Conservation (phyloP, 768 basidiomycete species). For the Kwoniella bestiolae region DNA sequence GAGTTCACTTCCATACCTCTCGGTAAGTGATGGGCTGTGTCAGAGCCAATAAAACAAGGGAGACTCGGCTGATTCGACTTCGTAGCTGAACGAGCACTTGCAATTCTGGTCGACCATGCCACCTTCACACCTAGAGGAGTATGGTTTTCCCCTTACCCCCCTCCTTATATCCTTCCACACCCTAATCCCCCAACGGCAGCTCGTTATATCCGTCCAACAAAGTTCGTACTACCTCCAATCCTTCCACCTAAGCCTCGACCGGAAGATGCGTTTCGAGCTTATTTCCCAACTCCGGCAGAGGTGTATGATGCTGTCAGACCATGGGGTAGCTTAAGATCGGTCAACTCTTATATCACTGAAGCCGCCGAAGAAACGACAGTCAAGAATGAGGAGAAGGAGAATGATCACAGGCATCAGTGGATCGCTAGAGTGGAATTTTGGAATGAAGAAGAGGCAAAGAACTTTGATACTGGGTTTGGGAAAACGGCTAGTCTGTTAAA, state of each 20-base stretch:
- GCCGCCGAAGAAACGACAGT: not conserved
- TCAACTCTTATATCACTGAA: conserved; percentile 32
- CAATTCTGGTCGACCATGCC: conserved; percentile 35
- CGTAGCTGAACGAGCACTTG: conserved; percentile 42
- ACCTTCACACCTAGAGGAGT: conserved; percentile 23
- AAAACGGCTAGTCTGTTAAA: conserved; percentile 31
- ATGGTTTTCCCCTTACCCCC: conserved; percentile 37
- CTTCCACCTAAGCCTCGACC: conserved; percentile 6
- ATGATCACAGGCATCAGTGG: conserved; percentile 21
- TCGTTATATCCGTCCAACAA: conserved; percentile 40
- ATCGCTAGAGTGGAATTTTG: conserved; percentile 44
- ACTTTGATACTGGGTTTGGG: conserved; percentile 43
- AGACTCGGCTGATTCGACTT: not conserved
- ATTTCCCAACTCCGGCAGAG: conserved; percentile 35
- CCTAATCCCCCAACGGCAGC: conserved; percentile 20
- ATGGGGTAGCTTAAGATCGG: conserved; percentile 38
- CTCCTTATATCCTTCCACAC: conserved; percentile 29
- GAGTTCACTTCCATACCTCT: conserved; percentile 24
- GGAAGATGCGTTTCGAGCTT: conserved; percentile 18
- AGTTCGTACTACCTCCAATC: not conserved
- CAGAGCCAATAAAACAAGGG: too few species aligned
- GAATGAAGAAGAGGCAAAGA: conserved; percentile 46
- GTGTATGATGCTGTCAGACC: conserved; percentile 43
- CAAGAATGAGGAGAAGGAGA: not conserved
- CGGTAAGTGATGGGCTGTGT: conserved; percentile 22